Base-by-base conservation (phyloP, 305 asterid species). In the Andrographis paniculata region DNA sequence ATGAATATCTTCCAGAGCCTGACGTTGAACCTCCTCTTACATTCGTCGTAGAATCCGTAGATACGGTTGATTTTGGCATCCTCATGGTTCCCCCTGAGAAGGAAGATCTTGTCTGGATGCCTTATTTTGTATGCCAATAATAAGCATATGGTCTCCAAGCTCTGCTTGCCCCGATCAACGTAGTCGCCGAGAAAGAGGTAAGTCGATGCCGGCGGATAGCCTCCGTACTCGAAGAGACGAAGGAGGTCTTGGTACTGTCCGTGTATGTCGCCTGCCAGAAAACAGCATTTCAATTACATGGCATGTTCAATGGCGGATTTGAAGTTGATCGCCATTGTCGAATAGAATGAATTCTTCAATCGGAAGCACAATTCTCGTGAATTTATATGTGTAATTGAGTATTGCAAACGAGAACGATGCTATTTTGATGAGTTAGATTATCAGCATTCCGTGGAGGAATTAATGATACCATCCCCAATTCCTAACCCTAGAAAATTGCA, bases 1-100 rank as follows among this genome's bases (percentile, higher is more conserved):
- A 91, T 83, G 68, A 83, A 83, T 60, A 75, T 84, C 81, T 80
- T 80, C 94, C 94, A 84, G 13, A 84, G 83, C 20, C 92, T 72
- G 33, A 84, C 92, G 45, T 84, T 84, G 61, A 80, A 84, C 48
- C 94, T 69, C 70, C 92, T 67, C 66, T 75, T 84, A 48, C 94
- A 84, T 63, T 84, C 94, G 23, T 84, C 94, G 38, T 80, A 84
- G 63, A 84, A 84, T 56, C 94, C 94, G 41, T 84, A 84, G 49
- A 84, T 68, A 60, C 95, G 74, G 69, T 85, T 85, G 59, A 81
- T 81, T 65, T 81, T 85, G 14, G 93, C 93, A 70, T 85, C 95
- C 70, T 85, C 95, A 22, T 85, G 95, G 56, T 85, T 84, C 31
- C 95, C 95, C 57, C 95, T 73, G 23, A 84, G 70, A 42, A 84